Conservation (phyloP, 1,284 basidiomycete genomes). For the Ceratobasidium sp. region DNA sequence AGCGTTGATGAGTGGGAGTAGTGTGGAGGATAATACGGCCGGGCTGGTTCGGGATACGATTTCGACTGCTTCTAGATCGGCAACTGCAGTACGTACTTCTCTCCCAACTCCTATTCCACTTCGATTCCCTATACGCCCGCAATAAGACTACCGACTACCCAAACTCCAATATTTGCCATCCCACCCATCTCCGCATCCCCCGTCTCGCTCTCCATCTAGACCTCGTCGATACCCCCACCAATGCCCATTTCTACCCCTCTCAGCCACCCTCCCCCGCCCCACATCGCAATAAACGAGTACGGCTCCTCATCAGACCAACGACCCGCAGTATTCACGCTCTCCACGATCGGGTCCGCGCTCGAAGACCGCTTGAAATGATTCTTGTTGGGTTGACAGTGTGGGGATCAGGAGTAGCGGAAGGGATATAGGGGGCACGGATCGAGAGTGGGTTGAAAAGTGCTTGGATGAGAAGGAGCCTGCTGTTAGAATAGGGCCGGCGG, state of each 20-base stretch:
- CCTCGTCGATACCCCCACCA: slow-evolving; percentile 38
- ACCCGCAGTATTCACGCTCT: slow-evolving; percentile 84
- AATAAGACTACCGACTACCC: slow-evolving; percentile 2
- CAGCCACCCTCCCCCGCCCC: slow-evolving; percentile 67
- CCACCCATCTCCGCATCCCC: slow-evolving; percentile 6
- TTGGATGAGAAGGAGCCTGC: slow-evolving; percentile 69
- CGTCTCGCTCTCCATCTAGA: slow-evolving; percentile 21
- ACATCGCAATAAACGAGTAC: slow-evolving; percentile 94
- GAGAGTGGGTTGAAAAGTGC: slow-evolving; percentile 69
- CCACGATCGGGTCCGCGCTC: slow-evolving; percentile 78
- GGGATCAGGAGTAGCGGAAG: slow-evolving; percentile 65
- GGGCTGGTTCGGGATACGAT: slow-evolving; percentile 55
- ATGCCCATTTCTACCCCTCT: slow-evolving; percentile 53
- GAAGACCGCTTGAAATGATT: slow-evolving; percentile 94
- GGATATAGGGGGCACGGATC: slow-evolving; percentile 66
- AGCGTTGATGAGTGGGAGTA: slow-evolving; percentile 16
- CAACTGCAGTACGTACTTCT: not conserved
- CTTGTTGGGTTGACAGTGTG: slow-evolving; percentile 88
- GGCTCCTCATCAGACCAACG: slow-evolving; percentile 94
- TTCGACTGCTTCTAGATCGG: not conserved
- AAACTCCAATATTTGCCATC: not conserved
- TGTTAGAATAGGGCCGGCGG: slow-evolving; percentile 53
- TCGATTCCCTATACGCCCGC: slow-evolving; percentile 26
- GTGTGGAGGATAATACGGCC: slow-evolving; percentile 49
- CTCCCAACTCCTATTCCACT: not conserved